These are phyloP conservation scores for Pirum gemmata DNA, from an alignment of 78 protist genomes.

Conservation along the genomic window DNA sequence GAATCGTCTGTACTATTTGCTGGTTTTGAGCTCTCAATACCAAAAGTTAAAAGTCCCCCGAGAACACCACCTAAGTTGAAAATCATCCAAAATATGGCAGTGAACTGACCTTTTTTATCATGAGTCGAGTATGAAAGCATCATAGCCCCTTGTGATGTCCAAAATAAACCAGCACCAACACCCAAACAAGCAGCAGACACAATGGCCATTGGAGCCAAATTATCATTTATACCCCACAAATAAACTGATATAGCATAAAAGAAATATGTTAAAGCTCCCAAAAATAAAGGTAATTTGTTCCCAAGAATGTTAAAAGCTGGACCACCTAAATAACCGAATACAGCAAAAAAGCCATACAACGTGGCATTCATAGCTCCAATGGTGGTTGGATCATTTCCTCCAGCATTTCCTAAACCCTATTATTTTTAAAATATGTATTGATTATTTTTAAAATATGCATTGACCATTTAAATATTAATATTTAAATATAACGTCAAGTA, in stretches of 20 bases:
- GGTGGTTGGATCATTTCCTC: constrained; percentile 20
- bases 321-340: constrained; percentile 38
- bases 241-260: constrained; percentile 11
- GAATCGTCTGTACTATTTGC: background rate
- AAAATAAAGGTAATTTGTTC: constrained; percentile 1
- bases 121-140: constrained; percentile 17
- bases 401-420: constrained; percentile 15
- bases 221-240: background rate
- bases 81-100: constrained; percentile 28
- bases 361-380: background rate
- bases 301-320: constrained; percentile 13
- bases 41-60: constrained; percentile 5
- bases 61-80: constrained; percentile 23
- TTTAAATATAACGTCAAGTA: too few species aligned
- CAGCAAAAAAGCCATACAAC: background rate
- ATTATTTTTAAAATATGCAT: too few species aligned
- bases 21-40: background rate
- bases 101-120: constrained; percentile 17
- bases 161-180: constrained; percentile 29
- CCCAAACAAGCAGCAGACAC: constrained; percentile 1
- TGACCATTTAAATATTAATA: too few species aligned
- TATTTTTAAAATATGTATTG: too few species aligned
- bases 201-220: constrained; percentile 9
- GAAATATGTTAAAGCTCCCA: constrained; percentile 9
- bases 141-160: constrained; percentile 43